Evolutionary conservation across 768 basidiomycete genomes (phyloP).

Genomic region (Mycena indigotica): DNA sequence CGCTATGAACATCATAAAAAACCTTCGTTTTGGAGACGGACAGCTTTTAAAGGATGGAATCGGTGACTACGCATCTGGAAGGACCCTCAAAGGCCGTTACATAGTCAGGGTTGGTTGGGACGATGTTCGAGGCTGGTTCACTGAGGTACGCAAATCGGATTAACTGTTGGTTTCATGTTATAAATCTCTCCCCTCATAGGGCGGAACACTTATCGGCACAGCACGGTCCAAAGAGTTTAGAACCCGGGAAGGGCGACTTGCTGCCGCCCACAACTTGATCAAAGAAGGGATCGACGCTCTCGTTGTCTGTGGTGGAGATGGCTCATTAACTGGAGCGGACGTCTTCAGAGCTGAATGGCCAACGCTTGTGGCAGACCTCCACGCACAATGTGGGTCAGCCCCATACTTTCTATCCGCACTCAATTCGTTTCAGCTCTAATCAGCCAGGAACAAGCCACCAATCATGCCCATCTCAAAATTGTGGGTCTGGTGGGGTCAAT

Average conservation of each 20-base stretch:
- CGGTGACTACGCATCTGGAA: constrained; percentile 66
- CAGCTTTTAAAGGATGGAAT: constrained; percentile 79
- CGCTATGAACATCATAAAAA: constrained; percentile 53
- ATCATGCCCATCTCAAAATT: constrained; percentile 85
- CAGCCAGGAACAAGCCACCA: constrained; percentile 66
- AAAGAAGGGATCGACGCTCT: constrained; percentile 97
- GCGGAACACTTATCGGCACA: constrained; percentile 95
- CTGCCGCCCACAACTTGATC: constrained; percentile 88
- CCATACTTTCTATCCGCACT: neutral
- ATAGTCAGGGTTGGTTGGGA: constrained; percentile 98
- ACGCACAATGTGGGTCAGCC: constrained; percentile 52
- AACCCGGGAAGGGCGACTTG: constrained; percentile 83
- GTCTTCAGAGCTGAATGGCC: constrained; percentile 95
- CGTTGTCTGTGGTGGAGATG: constrained; percentile 97
- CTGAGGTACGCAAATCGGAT: constrained; percentile 57
- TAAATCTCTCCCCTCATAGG: constrained; percentile 44
- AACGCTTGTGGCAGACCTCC: constrained; percentile 69
- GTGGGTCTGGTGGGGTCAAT: constrained; percentile 99
- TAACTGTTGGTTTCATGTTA: neutral
- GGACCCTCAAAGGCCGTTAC: constrained; percentile 85
- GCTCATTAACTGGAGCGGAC: constrained; percentile 94
- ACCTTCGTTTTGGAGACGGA: constrained; percentile 83
- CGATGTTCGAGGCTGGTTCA: constrained; percentile 94
- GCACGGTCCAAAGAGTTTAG: constrained; percentile 85
- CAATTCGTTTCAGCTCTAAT: constrained; percentile 60